phyloP scores from a whole-genome alignment of 768 basidiomycete species.

The Terana coerulea region DNA sequence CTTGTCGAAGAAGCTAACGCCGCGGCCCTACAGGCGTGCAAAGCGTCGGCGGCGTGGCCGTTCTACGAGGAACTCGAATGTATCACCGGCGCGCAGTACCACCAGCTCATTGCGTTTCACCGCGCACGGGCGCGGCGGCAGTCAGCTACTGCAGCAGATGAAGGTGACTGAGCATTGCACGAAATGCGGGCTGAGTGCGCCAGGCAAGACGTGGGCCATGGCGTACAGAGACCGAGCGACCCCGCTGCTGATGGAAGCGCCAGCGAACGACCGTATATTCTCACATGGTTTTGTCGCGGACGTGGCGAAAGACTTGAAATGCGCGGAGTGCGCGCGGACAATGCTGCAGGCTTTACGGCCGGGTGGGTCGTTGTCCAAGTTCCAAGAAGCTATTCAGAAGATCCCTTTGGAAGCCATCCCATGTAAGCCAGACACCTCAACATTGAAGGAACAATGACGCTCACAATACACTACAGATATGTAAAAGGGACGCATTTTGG shows the following conservation, averaged over 20 bases:
- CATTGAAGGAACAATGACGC: no score
- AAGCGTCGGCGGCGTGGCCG: constrained; percentile 49
- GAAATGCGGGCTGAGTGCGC: not conserved
- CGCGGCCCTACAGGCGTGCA: constrained; percentile 58
- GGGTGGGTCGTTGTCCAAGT: constrained; percentile 43
- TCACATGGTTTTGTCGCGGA: constrained; percentile 45
- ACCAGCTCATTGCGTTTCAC: constrained; percentile 60
- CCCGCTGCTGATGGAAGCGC: not conserved
- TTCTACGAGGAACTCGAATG: constrained; percentile 59
- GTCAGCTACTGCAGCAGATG: constrained; percentile 40
- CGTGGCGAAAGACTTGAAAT: constrained; percentile 45
- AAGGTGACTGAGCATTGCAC: constrained; percentile 32
- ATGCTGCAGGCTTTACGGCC: constrained; percentile 47
- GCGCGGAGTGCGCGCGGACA: constrained; percentile 60
- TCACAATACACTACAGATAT: no score
- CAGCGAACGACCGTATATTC: not conserved
- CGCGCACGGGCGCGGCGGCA: constrained; percentile 46
- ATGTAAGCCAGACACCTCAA: no score
- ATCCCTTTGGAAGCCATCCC: no score
- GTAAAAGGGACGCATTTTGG: no score
- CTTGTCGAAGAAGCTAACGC: constrained; percentile 59
- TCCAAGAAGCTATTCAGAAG: no score
- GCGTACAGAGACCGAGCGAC: constrained; percentile 49
- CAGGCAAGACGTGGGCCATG: constrained; percentile 45
- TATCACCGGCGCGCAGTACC: constrained; percentile 65